Evolutionary conservation across 2,329 filamentous ascomycete species (phyloP).

Genomic region (Diaporthe humulicola): DNA sequence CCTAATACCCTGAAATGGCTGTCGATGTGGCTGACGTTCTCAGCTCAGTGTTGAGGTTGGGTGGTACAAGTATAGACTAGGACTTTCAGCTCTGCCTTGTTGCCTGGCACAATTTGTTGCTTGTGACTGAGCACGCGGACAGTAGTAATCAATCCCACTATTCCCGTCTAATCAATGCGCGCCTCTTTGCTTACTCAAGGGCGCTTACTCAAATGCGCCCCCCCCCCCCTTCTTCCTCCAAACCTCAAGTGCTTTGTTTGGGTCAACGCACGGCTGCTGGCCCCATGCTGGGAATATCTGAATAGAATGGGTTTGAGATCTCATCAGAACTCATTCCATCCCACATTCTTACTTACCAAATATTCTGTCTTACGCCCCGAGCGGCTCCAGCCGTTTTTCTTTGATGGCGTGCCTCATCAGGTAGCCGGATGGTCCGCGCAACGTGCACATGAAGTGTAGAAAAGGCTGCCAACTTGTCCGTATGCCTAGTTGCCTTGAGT

Average conservation of each 20-base stretch:
- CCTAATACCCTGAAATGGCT: not conserved
- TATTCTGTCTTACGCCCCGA: not conserved
- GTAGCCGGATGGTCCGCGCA: not conserved
- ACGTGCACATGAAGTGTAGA: not conserved
- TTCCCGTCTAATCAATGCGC: not conserved
- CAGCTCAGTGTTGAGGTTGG: not conserved
- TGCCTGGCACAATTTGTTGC: not conserved
- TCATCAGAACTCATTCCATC: not conserved
- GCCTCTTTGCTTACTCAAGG: not conserved
- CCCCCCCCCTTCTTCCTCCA: not conserved
- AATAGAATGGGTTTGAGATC: not conserved
- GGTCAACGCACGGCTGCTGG: not conserved
- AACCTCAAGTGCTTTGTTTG: too few species aligned
- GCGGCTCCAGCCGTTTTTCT: not conserved
- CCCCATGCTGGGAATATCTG: not conserved
- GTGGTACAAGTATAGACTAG: not conserved
- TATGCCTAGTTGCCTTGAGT: conserved; percentile 2
- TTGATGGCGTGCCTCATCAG: not conserved
- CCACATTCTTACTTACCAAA: not conserved
- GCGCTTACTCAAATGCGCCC: not conserved
- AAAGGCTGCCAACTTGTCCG: not conserved
- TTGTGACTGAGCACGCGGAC: not conserved
- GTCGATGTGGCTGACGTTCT: not conserved
- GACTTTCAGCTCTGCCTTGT: conserved; percentile 9
- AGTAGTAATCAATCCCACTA: not conserved